These are phyloP conservation scores for Fragilaria crotonensis DNA, from an alignment of 108 stramenopile genomes.

Conservation along the genomic window DNA sequence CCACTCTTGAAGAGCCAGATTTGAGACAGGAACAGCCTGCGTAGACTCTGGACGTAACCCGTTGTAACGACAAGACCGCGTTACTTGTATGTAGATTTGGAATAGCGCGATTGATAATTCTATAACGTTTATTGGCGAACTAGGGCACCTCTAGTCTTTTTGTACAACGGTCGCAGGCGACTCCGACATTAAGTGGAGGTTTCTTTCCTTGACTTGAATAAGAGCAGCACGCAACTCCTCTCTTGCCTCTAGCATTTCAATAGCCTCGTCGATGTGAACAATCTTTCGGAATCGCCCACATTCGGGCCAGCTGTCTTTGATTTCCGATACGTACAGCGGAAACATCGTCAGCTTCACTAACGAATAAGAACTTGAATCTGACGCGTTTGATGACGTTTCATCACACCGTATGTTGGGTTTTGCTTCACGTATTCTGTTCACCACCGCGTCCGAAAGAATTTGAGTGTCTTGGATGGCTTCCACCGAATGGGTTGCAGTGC, in stretches of 20 bases:
- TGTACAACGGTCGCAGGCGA: not conserved
- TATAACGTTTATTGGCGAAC: too few relatives aligned
- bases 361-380: constrained; percentile 34
- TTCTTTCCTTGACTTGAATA: constrained; percentile 50
- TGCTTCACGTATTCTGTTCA: constrained; percentile 2
- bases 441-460: constrained; percentile 6
- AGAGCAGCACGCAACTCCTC: constrained; percentile 57
- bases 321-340: constrained; percentile 76
- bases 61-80: too few relatives aligned
- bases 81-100: too few relatives aligned
- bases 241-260: constrained; percentile 50
- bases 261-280: constrained; percentile 75
- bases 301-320: constrained; percentile 80
- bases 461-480: not conserved
- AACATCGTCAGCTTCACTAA: constrained; percentile 69
- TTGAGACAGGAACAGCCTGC: too few relatives aligned
- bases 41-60: too few relatives aligned
- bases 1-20: not conserved
- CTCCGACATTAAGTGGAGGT: constrained; percentile 32
- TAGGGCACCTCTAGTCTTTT: not conserved
- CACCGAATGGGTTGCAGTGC: not conserved
- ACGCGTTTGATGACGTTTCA: constrained; percentile 31
- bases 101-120: too few relatives aligned
- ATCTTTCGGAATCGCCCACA: constrained; percentile 62
- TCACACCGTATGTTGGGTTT: constrained; percentile 1